phyloP scores from a whole-genome alignment of 352 stramenopile genomes.

The Phytophthora parvispora region DNA sequence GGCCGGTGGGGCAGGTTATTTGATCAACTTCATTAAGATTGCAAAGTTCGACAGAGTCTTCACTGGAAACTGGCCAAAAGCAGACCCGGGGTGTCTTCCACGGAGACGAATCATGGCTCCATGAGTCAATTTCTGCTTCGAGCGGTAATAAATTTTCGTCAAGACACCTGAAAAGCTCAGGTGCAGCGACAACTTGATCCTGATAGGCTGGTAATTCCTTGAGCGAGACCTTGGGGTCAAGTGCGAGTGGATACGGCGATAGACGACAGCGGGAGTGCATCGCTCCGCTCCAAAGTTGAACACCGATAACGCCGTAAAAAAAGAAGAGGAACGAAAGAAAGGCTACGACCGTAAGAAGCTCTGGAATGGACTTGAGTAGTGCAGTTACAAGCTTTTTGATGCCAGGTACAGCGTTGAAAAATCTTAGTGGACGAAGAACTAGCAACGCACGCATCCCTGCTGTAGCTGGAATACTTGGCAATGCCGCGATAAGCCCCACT shows the following conservation, averaged over 20 bases:
- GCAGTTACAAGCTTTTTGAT: conserved; percentile 74
- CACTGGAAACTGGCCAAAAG: conserved; percentile 90
- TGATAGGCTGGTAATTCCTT: conserved; percentile 42
- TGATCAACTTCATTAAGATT: conserved; percentile 42
- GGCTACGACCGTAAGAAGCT: conserved; percentile 81
- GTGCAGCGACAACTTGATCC: conserved; percentile 17
- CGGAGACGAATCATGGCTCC: conserved; percentile 58
- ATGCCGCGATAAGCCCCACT: conserved; percentile 57
- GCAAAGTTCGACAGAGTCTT: conserved; percentile 59
- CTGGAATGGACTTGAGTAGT: conserved; percentile 79
- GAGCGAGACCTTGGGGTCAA: conserved; percentile 47
- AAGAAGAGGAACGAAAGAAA: conserved; percentile 90
- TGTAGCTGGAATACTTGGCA: conserved; percentile 56
- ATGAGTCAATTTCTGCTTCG: conserved; percentile 32
- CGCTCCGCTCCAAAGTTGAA: conserved; percentile 85
- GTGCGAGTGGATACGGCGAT: conserved; percentile 69
- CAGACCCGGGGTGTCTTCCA: conserved; percentile 75
- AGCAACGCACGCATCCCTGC: conserved; percentile 49
- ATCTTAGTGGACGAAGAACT: conserved; percentile 52
- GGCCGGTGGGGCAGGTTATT: conserved; percentile 39
- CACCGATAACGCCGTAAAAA: conserved; percentile 85
- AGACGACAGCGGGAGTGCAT: conserved; percentile 75
- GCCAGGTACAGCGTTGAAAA: conserved; percentile 54
- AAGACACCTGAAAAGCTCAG: conserved; percentile 16
- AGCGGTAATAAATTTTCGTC: conserved; percentile 8